A percentile compares a stretch with the other conserved stretches of the same genome.
Conservation (phyloP, 192 early-diverging fungal species). For the Dissophora ornata region DNA sequence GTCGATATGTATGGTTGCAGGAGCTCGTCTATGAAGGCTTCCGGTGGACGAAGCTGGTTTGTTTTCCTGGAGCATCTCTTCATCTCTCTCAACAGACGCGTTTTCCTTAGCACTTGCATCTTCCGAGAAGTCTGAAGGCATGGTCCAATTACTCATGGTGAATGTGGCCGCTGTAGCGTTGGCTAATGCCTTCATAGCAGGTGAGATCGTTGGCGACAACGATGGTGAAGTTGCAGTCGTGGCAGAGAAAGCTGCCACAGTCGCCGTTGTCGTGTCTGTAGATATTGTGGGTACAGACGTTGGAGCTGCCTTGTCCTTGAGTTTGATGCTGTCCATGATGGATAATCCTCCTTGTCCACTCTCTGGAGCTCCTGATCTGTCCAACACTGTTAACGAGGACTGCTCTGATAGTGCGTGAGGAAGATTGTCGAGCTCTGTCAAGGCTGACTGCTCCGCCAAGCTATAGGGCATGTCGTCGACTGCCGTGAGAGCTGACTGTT, state of each 20-base stretch:
- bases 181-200: conserved; percentile 1
- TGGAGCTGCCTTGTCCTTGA: not conserved
- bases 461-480: conserved; percentile 34
- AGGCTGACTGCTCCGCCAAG: conserved; percentile 34
- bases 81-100: too few species aligned
- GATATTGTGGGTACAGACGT: not conserved
- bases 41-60: not conserved
- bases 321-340: not conserved
- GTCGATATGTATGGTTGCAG: conserved; percentile 9
- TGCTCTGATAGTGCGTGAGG: conserved; percentile 28
- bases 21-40: conserved; percentile 10
- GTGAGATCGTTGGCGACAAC: not conserved
- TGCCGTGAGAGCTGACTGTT: conserved; percentile 34
- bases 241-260: conserved; percentile 7
- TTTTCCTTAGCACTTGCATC: too few species aligned
- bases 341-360: not conserved
- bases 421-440: conserved; percentile 38
- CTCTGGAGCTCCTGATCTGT: not conserved
- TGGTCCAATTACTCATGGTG: conserved; percentile 50
- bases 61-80: not conserved
- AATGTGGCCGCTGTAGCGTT: conserved; percentile 12
- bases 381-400: conserved; percentile 28
- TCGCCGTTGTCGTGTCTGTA: not conserved
- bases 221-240: not conserved
- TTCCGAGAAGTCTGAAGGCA: conserved; percentile 32